Evolutionary conservation across 2,329 filamentous ascomycete genomes (phyloP).

Genomic region (Cladosporium austrohemisphaericum): DNA sequence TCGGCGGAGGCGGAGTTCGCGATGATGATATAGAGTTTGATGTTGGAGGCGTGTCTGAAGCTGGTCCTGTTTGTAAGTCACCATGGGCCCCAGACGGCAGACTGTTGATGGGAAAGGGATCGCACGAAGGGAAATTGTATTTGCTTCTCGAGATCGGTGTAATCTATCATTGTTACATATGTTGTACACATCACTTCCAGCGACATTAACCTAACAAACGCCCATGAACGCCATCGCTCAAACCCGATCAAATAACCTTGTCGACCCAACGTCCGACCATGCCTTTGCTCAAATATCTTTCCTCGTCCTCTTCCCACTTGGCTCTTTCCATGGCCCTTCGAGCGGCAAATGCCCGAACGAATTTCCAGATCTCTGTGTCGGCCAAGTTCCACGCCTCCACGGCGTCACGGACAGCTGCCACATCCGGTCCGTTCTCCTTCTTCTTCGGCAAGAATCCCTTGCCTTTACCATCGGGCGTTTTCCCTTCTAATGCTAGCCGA

Average conservation of each 20-base stretch:
- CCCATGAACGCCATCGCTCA: too few species aligned
- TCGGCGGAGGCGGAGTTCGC: too few species aligned
- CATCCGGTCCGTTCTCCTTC: constrained; percentile 1
- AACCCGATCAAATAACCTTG: constrained; percentile 5
- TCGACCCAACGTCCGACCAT: constrained; percentile 37
- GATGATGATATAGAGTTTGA: too few species aligned
- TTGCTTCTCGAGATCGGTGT: too few species aligned
- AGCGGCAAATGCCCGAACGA: constrained; percentile 65
- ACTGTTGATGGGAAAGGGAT: too few species aligned
- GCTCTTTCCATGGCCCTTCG: constrained; percentile 59
- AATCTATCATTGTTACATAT: too few species aligned
- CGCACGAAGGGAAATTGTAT: too few species aligned
- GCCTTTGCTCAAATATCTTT: constrained; percentile 58
- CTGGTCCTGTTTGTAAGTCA: too few species aligned
- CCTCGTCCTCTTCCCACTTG: constrained; percentile 68
- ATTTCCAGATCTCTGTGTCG: constrained; percentile 75
- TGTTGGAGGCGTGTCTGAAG: too few species aligned
- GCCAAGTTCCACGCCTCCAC: constrained; percentile 56
- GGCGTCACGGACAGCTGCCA: constrained; percentile 36
- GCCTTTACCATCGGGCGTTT: background rate
- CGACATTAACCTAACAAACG: too few species aligned
- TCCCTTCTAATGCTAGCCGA: constrained; percentile 28
- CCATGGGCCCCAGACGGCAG: too few species aligned
- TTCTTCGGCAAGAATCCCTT: background rate
- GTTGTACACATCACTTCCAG: too few species aligned